Conservation (phyloP, 2,329 filamentous ascomycete genomes). For the Eutypa lata region DNA sequence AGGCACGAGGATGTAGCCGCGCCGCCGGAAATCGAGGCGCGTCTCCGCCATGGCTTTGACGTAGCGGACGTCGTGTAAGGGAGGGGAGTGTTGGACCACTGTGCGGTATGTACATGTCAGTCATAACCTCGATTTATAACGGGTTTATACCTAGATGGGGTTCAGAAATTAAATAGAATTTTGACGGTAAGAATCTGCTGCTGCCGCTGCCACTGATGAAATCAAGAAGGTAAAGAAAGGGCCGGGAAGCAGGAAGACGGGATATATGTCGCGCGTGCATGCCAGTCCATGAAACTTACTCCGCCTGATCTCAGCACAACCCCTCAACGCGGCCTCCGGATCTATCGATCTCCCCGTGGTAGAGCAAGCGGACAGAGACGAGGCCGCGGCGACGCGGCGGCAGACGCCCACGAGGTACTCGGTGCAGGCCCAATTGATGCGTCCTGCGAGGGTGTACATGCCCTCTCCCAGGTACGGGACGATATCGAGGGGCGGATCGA, state of each 20-base stretch:
- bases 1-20: constrained; percentile 14
- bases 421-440: constrained; percentile 23
- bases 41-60: constrained; percentile 20
- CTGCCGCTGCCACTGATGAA: too few species aligned
- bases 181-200: too few species aligned
- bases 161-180: too few species aligned
- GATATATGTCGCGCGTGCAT: too few species aligned
- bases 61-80: constrained; percentile 13
- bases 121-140: too few species aligned
- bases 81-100: constrained; percentile 16
- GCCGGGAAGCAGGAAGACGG: too few species aligned
- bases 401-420: constrained; percentile 19
- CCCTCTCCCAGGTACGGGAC: constrained; percentile 23
- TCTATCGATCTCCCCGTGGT: constrained; percentile 2
- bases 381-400: constrained; percentile 5
- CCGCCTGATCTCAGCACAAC: too few species aligned
- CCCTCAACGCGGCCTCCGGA: too few species aligned
- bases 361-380: constrained; percentile 6
- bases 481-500: constrained; percentile 14
- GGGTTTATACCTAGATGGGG: too few species aligned
- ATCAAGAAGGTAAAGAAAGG: too few species aligned
- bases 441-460: constrained; percentile 21
- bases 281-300: too few species aligned
- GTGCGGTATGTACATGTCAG: too few species aligned
- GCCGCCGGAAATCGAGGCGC: constrained; percentile 16